Evolutionary conservation across 2,329 filamentous ascomycete genomes (phyloP).

Genomic region (Lanzia echinophila): DNA sequence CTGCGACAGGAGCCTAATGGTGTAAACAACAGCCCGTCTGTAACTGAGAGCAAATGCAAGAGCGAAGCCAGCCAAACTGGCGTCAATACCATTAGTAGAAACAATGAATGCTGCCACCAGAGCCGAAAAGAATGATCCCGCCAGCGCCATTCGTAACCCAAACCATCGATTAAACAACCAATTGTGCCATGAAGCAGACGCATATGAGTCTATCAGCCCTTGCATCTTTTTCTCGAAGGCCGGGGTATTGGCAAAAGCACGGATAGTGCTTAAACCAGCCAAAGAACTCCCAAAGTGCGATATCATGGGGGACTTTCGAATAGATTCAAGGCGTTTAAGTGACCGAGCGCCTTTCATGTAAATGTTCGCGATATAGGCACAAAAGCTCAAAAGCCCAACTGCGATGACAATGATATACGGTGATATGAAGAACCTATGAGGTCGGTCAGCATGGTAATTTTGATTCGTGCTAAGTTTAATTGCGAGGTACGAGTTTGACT

Average conservation of each 20-base stretch:
- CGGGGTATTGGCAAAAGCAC: slow-evolving; percentile 62
- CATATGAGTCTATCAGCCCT: slow-evolving; percentile 57
- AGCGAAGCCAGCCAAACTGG: slow-evolving; percentile 66
- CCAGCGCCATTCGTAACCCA: slow-evolving; percentile 61
- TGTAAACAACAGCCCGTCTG: slow-evolving; percentile 53
- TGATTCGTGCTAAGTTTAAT: no score
- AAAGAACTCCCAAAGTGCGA: slow-evolving; percentile 60
- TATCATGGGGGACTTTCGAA: slow-evolving; percentile 68
- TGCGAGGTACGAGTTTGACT: not conserved
- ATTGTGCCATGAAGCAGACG: slow-evolving; percentile 55
- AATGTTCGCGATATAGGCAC: slow-evolving; percentile 38
- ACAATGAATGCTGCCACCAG: slow-evolving; percentile 59
- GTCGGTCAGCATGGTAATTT: not conserved
- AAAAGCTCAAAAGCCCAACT: slow-evolving; percentile 20
- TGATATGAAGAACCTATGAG: slow-evolving; percentile 47
- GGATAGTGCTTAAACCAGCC: slow-evolving; percentile 64
- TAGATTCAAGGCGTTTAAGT: slow-evolving; percentile 68
- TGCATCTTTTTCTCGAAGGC: slow-evolving; percentile 64
- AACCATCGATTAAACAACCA: slow-evolving; percentile 68
- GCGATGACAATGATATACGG: slow-evolving; percentile 57
- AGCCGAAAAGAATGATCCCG: slow-evolving; percentile 61
- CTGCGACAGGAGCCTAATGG: slow-evolving; percentile 57
- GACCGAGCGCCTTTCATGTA: slow-evolving; percentile 65
- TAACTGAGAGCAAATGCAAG: slow-evolving; percentile 67
- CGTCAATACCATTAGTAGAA: slow-evolving; percentile 51